Conservation (phyloP, 2,329 filamentous ascomycete species). For the Aspergillus sp. region DNA sequence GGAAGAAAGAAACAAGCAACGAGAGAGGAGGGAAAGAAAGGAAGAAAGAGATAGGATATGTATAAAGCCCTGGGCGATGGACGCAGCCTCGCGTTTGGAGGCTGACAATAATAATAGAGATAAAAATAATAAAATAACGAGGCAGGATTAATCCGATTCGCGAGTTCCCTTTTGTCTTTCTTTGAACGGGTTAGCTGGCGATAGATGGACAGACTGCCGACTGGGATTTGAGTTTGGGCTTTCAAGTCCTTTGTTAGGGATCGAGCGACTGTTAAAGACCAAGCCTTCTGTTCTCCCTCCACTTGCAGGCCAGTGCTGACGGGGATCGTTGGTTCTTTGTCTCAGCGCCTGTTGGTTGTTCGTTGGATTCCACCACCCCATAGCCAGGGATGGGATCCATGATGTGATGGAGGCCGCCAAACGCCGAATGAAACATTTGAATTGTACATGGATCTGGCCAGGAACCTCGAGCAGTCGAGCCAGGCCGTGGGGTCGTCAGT, state of each 20-base stretch:
- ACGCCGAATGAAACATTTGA: slow-evolving; percentile 9
- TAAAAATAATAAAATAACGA: slow-evolving; percentile 9
- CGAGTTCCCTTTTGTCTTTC: slow-evolving; percentile 2
- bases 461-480: not conserved
- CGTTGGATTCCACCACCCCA: not conserved
- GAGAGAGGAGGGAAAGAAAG: slow-evolving; percentile 9
- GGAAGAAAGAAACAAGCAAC: slow-evolving; percentile 13
- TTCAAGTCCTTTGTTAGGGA: slow-evolving; percentile 12
- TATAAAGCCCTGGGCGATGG: not conserved
- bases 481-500: not conserved
- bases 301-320: not conserved
- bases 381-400: not conserved
- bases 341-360: not conserved
- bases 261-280: not conserved
- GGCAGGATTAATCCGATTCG: slow-evolving; percentile 7
- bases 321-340: slow-evolving; percentile 6
- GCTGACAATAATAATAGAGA: slow-evolving; percentile 1
- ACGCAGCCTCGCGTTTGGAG: slow-evolving; percentile 2
- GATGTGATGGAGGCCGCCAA: not conserved
- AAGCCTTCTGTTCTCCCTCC: not conserved
- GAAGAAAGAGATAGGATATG: slow-evolving; percentile 3
- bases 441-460: not conserved
- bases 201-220: not conserved
- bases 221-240: slow-evolving; percentile 6
- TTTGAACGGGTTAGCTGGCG: not conserved